Evolutionary conservation across 192 early-diverging fungal species (phyloP), one percentile per base, ranked within the genome.

Genomic region (Backusella mclennaniae): DNA sequence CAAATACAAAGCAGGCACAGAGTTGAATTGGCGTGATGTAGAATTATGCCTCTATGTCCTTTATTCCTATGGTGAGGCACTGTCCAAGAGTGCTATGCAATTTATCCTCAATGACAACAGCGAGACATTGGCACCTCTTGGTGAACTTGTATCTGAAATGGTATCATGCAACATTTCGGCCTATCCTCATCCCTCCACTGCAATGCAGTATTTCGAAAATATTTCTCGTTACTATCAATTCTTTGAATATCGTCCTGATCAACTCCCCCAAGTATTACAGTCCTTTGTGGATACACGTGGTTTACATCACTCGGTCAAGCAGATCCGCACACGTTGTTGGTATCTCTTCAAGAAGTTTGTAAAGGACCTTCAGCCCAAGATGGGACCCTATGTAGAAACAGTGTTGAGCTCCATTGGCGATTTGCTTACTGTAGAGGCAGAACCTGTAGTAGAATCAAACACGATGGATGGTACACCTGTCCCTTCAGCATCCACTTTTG

Each of bases 311-410:
- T 84, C 91, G 5, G 83, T 89, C 69, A 84, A 77, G 44, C 82
- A 89, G 6, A 92, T 97, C 70, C 90, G 95, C 33, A 85, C 88
- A 1, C 85, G 97, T 26, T 90, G 92, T 19, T 94, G 94, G 91
- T 97, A 98, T 79, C 83, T 97, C 26, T 95, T 98, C 74, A 86
- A 92, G 75, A 89, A 93, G 44, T 97, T 95, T 82, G 88, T 94
- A 33, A 94, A 95, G 78, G 80, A 83, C 31, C 84, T 95, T 36
- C 85, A 88, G 70, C 71, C 77, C 66, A 87, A 85, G 59, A 77
- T 93, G 77, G 84, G 77, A 4, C 84, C 84, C 29, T 92, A 87
- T 85, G 89, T 91, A 3, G 85, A 93, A 44, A 86, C 80, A 17
- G 89, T 94, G 2, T 67, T 94, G 35, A 80, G 77, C 53, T 88